Conservation (phyloP, 768 basidiomycete species). For the Amanita exitialis region DNA sequence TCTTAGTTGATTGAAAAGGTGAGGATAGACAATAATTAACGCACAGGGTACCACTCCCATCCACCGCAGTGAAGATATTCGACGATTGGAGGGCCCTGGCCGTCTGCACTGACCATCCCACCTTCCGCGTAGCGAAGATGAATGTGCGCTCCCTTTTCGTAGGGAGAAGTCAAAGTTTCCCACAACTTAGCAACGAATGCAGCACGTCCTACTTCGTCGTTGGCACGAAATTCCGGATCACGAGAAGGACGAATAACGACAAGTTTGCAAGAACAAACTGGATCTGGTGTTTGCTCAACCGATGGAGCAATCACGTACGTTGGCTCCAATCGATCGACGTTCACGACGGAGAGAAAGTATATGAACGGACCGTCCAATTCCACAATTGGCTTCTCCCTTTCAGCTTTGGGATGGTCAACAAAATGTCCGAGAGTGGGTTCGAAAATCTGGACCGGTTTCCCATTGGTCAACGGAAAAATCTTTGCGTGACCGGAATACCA, state of each 20-base stretch:
- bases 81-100: constrained; percentile 44
- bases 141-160: constrained; percentile 66
- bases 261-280: constrained; percentile 52
- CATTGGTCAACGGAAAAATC: constrained; percentile 37
- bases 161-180: constrained; percentile 56
- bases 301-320: constrained; percentile 71
- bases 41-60: constrained; percentile 84
- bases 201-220: constrained; percentile 31
- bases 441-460: constrained; percentile 46
- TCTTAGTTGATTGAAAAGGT: not conserved
- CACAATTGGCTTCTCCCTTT: constrained; percentile 24
- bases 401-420: constrained; percentile 25
- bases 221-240: constrained; percentile 34
- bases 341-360: constrained; percentile 77
- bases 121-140: constrained; percentile 41
- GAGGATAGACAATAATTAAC: constrained; percentile 14
- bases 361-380: constrained; percentile 68
- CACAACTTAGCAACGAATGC: constrained; percentile 44
- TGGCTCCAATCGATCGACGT: constrained; percentile 82
- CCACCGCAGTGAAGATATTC: constrained; percentile 73
- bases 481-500: constrained; percentile 59
- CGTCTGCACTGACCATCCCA: constrained; percentile 30
- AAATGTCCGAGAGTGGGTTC: constrained; percentile 42
- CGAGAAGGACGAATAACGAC: constrained; percentile 66
- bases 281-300: constrained; percentile 32